Evolutionary conservation across 768 basidiomycete species (phyloP).

Genomic region (Mrakia hoshinonis): DNA sequence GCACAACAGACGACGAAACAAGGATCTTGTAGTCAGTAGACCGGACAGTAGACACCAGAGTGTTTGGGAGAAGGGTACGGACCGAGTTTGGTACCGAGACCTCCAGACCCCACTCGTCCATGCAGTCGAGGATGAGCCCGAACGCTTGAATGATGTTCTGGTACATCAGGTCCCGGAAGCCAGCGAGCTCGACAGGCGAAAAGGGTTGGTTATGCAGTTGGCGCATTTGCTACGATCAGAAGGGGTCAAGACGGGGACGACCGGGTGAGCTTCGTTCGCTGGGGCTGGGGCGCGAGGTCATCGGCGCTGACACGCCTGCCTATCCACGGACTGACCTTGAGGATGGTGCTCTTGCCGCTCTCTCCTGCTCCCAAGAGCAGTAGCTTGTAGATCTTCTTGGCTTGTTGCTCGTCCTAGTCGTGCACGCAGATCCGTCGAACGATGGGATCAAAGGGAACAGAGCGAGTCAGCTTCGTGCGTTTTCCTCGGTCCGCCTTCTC

Average conservation of each 20-base stretch:
- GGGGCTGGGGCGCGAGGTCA: neutral
- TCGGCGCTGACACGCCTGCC: neutral
- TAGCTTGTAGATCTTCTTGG: neutral
- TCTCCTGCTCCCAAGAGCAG: neutral
- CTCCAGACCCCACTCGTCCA: constrained; percentile 1
- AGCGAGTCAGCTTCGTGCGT: neutral
- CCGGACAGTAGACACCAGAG: no score
- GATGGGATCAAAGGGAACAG: neutral
- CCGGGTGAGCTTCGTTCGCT: neutral
- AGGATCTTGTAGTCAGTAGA: no score
- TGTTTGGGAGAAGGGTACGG: no score
- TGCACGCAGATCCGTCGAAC: neutral
- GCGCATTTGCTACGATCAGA: neutral
- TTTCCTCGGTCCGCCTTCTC: neutral
- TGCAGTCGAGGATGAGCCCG: neutral
- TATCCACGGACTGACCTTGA: neutral
- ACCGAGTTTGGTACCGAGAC: neutral
- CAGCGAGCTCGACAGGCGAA: neutral
- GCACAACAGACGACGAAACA: no score
- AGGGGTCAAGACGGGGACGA: neutral
- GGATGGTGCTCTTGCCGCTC: neutral
- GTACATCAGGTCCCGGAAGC: neutral
- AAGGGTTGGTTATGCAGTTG: neutral
- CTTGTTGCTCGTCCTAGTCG: neutral
- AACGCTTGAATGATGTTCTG: neutral